phyloP scores from a whole-genome alignment of 148 eudicot genomes.

The Rhododendron ovatum region DNA sequence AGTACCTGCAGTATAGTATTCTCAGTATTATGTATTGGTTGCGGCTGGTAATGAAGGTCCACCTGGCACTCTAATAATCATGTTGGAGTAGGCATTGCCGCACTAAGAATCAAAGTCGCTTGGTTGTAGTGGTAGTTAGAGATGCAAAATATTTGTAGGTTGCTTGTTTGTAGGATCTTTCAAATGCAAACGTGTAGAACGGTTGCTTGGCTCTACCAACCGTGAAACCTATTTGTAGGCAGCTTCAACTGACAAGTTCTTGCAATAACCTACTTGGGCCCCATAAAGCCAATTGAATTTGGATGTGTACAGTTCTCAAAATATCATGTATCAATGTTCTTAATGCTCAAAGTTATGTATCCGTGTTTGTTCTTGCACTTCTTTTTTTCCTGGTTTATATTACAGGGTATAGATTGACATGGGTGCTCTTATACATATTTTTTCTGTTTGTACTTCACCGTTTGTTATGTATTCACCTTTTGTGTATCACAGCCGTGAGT shows the following conservation, averaged over 20 bases:
- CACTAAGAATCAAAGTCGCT: not conserved
- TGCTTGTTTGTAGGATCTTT: too few relatives aligned
- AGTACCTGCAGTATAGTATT: too few relatives aligned
- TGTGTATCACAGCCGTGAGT: slow-evolving; percentile 67
- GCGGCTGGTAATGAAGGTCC: not conserved
- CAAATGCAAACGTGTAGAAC: too few relatives aligned
- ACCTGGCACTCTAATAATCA: not conserved
- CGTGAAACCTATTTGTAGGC: too few relatives aligned
- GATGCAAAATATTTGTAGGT: too few relatives aligned
- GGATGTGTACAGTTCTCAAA: too few relatives aligned
- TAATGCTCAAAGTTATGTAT: not conserved
- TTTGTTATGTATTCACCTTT: not conserved
- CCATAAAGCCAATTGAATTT: too few relatives aligned
- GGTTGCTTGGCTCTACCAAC: too few relatives aligned
- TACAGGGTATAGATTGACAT: not conserved
- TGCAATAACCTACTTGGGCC: too few relatives aligned
- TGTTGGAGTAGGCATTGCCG: not conserved
- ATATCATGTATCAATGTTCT: too few relatives aligned
- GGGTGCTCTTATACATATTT: not conserved
- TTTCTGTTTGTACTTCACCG: not conserved
- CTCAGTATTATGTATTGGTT: too few relatives aligned
- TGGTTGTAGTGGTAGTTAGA: not conserved
- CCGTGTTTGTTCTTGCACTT: not conserved
- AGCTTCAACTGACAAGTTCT: too few relatives aligned
- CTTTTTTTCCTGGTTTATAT: not conserved